Evolutionary conservation across 164 flowering plant species (phyloP).

Genomic region (Malania oleifera): DNA sequence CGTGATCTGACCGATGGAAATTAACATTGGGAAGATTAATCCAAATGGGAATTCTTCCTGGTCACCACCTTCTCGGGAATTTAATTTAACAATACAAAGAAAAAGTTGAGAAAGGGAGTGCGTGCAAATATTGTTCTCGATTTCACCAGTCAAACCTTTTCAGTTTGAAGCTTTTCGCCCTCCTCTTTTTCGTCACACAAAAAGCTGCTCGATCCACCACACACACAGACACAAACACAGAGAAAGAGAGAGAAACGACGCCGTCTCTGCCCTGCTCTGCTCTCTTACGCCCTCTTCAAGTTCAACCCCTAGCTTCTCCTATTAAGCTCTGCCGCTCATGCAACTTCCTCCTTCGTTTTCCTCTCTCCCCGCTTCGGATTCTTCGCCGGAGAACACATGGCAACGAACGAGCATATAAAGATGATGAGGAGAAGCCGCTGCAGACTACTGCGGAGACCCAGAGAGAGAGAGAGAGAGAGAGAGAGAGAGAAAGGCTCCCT

Average conservation of each 20-base stretch:
- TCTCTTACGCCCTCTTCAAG: background rate
- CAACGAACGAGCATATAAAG: slow-evolving; percentile 31
- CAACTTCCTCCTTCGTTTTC: slow-evolving; percentile 6
- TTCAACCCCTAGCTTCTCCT: too few species aligned
- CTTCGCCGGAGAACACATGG: slow-evolving; percentile 24
- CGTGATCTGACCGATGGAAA: slow-evolving; percentile 14
- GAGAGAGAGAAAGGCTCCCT: slow-evolving; percentile 5
- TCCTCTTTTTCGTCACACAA: background rate
- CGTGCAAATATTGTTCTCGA: slow-evolving; percentile 12
- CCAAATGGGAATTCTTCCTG: slow-evolving; percentile 9
- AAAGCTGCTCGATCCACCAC: background rate
- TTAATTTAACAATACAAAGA: background rate
- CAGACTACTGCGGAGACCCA: too few species aligned
- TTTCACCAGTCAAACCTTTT: slow-evolving; percentile 29
- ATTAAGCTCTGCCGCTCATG: slow-evolving; percentile 2
- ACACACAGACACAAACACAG: background rate
- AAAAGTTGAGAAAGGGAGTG: background rate
- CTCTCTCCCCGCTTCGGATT: slow-evolving; percentile 2
- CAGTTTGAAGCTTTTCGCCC: background rate
- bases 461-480: slow-evolving; percentile 9
- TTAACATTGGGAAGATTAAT: slow-evolving; percentile 21
- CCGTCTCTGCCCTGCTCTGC: background rate
- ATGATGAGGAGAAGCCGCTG: slow-evolving; percentile 26
- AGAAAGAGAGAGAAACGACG: background rate
- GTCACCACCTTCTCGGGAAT: slow-evolving; percentile 18